phyloP scores from a whole-genome alignment of 495 filamentous ascomycete genomes.

The Beverwykella pulmonaria region DNA sequence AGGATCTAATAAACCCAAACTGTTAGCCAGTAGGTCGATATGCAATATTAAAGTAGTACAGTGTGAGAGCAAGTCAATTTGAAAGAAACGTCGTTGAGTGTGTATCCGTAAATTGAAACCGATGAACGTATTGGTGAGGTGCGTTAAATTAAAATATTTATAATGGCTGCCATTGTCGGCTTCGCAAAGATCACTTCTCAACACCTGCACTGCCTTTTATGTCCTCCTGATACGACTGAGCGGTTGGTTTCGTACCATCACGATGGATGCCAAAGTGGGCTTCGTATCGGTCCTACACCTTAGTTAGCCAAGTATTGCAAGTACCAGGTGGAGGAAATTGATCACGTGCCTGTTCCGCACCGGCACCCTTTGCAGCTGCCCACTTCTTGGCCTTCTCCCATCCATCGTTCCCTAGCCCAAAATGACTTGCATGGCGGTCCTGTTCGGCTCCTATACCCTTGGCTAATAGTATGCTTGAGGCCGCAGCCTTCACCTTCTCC shows the following conservation, averaged over 20 bases:
- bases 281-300: conserved; percentile 8
- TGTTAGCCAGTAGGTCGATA: too few species aligned
- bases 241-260: neutral
- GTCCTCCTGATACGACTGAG: neutral
- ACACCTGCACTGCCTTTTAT: neutral
- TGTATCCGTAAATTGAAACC: too few species aligned
- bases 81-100: too few species aligned
- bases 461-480: neutral
- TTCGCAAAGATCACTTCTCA: neutral
- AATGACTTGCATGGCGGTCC: conserved; percentile 11
- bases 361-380: neutral
- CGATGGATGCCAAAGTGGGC: conserved; percentile 14
- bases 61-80: too few species aligned
- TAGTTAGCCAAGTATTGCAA: neutral
- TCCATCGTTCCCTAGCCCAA: conserved; percentile 22
- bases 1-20: too few species aligned
- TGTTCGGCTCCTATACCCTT: conserved; percentile 20
- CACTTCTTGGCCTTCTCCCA: conserved; percentile 6
- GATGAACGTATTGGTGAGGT: too few species aligned
- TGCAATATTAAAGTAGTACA: too few species aligned
- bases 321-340: neutral
- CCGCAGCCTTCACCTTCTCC: conserved; percentile 14
- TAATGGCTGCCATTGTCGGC: too few species aligned
- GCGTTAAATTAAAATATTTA: too few species aligned
- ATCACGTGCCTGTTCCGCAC: conserved; percentile 25